Percentiles rank a stretch among this genome's conserved stretches.
These are phyloP conservation scores for Tulasnella sp. DNA, from an alignment of 768 basidiomycete species.

Conservation along the genomic window DNA sequence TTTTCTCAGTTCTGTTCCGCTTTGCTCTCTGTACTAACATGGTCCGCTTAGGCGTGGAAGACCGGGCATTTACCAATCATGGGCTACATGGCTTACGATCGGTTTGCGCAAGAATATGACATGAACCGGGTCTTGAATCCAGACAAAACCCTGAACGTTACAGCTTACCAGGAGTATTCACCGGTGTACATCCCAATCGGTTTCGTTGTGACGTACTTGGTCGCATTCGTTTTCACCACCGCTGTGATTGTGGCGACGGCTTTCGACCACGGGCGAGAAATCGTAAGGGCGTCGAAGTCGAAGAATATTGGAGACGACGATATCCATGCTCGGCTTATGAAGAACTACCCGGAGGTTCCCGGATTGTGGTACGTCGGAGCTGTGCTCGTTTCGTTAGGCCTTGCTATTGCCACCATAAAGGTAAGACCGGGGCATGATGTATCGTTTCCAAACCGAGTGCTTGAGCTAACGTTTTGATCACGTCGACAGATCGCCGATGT, in stretches of 20 bases:
- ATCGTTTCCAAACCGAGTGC: not conserved
- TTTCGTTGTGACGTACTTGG: constrained; percentile 31
- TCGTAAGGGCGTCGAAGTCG: constrained; percentile 25
- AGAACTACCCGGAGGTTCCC: constrained; percentile 31
- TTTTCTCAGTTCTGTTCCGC: constrained; percentile 16
- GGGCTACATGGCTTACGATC: constrained; percentile 28
- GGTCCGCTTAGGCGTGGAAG: constrained; percentile 29
- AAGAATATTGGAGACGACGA: constrained; percentile 32
- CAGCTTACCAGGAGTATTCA: constrained; percentile 34
- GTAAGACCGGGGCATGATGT: constrained; percentile 17
- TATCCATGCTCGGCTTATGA: constrained; percentile 37
- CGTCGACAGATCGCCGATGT: constrained; percentile 35
- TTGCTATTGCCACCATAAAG: constrained; percentile 29
- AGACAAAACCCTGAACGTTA: constrained; percentile 27
- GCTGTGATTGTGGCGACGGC: constrained; percentile 32
- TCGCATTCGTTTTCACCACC: constrained; percentile 31
- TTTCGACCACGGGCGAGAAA: constrained; percentile 31
- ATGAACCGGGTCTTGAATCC: constrained; percentile 26
- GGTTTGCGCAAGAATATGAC: constrained; percentile 34
- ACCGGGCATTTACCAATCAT: constrained; percentile 34
- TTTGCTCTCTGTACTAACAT: not conserved
- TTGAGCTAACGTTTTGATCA: not conserved
- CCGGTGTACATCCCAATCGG: constrained; percentile 34
- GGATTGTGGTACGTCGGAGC: constrained; percentile 33
- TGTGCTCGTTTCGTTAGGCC: constrained; percentile 26